phyloP scores from a whole-genome alignment of 2,329 filamentous ascomycete genomes.

The Beauveria bassiana region DNA sequence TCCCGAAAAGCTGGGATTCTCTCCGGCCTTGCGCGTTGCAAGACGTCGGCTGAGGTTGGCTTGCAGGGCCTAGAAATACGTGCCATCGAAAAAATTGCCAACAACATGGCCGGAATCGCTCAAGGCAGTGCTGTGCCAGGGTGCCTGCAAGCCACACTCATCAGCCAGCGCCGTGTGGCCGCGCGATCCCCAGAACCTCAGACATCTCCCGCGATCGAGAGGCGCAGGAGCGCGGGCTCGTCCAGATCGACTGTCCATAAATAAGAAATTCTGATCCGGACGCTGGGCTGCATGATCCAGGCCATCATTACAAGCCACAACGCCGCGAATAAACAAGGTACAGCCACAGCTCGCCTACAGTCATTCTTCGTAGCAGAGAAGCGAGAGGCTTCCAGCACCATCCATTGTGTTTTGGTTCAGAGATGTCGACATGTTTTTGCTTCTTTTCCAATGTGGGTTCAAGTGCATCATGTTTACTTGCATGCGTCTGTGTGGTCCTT shows the following conservation, averaged over 20 bases:
- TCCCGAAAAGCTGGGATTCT: slow-evolving; percentile 3
- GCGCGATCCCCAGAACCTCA: neutral
- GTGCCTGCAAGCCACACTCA: neutral
- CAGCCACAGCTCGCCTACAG: neutral
- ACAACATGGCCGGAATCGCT: too few species aligned
- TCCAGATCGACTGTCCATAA: neutral
- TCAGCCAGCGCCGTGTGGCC: neutral
- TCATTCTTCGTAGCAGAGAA: neutral
- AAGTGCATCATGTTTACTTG: neutral
- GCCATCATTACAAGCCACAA: neutral
- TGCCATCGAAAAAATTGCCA: too few species aligned
- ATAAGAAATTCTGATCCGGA: neutral
- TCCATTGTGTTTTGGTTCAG: neutral
- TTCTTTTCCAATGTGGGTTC: neutral
- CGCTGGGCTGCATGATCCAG: neutral
- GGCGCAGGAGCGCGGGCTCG: neutral
- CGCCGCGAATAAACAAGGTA: slow-evolving; percentile 2
- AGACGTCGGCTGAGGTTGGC: too few species aligned
- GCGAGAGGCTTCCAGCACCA: too few species aligned
- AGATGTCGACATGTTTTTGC: neutral
- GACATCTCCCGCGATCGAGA: neutral
- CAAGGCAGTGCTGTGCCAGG: too few species aligned
- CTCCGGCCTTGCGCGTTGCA: neutral
- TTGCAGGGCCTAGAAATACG: too few species aligned
- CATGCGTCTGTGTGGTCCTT: neutral